phyloP scores from a whole-genome alignment of 768 basidiomycete species.

The Lactarius tabidus region DNA sequence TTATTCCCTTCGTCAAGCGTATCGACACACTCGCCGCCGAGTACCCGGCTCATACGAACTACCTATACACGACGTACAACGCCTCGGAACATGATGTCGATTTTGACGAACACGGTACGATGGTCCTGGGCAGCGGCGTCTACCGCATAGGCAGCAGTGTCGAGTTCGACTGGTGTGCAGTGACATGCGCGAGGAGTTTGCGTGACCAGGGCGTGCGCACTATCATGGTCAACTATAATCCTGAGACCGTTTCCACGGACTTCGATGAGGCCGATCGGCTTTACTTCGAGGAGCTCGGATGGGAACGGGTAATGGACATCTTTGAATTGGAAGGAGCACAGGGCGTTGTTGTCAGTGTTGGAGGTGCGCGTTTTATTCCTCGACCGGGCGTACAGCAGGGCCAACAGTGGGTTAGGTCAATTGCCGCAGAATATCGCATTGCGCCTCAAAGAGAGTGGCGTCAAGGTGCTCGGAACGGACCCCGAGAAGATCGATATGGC shows the following conservation, averaged over 20 bases:
- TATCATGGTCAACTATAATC: constrained; percentile 99
- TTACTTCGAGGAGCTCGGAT: constrained; percentile 98
- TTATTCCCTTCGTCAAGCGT: constrained; percentile 97
- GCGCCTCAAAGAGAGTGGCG: constrained; percentile 82
- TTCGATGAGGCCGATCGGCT: constrained; percentile 99
- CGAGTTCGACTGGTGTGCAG: constrained; percentile 99
- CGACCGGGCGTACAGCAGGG: not conserved
- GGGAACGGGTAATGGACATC: constrained; percentile 99
- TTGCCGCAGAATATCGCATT: constrained; percentile 98
- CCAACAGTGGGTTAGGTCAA: constrained; percentile 56
- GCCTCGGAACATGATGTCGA: constrained; percentile 93
- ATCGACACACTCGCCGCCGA: constrained; percentile 99
- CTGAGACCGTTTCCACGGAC: constrained; percentile 98
- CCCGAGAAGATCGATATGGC: constrained; percentile 94
- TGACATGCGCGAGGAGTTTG: constrained; percentile 91
- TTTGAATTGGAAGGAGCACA: constrained; percentile 92
- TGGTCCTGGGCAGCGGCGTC: constrained; percentile 97
- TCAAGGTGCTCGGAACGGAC: constrained; percentile 95
- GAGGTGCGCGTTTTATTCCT: constrained; percentile 54
- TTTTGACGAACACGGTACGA: constrained; percentile 96
- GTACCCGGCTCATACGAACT: constrained; percentile 98
- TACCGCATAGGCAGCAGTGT: constrained; percentile 98
- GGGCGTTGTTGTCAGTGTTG: constrained; percentile 95
- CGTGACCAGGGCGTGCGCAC: constrained; percentile 91
- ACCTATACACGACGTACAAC: constrained; percentile 99